These are phyloP conservation scores for Tricholoma sp. DNA, from an alignment of 768 basidiomycete genomes.

Conservation along the genomic window DNA sequence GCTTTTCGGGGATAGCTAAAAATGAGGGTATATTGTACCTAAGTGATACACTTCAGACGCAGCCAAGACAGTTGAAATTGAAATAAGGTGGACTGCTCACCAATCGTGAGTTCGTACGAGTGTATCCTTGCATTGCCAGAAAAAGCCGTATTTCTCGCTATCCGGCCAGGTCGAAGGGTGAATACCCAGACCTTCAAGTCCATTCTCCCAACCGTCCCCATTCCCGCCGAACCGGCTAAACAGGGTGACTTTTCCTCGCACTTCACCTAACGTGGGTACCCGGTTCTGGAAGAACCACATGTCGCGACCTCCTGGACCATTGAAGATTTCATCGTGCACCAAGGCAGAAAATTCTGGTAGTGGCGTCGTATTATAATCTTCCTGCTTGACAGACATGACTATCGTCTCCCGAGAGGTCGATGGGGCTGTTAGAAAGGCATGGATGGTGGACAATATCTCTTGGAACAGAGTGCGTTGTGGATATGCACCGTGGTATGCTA, in stretches of 20 bases:
- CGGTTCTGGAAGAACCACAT: constrained; percentile 85
- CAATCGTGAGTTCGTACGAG: constrained; percentile 81
- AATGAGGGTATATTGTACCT: constrained; percentile 84
- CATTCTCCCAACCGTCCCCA: constrained; percentile 63
- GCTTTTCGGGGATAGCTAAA: constrained; percentile 81
- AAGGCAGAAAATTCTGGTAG: constrained; percentile 51
- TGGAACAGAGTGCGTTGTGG: constrained; percentile 67
- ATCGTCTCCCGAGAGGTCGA: constrained; percentile 63
- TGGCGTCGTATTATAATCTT: constrained; percentile 53
- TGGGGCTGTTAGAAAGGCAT: constrained; percentile 58
- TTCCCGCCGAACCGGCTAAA: constrained; percentile 81
- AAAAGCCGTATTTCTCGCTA: constrained; percentile 64
- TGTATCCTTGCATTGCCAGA: constrained; percentile 70
- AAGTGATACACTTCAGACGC: not conserved
- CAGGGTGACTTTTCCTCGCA: constrained; percentile 78
- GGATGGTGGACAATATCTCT: constrained; percentile 55
- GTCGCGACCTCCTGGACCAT: constrained; percentile 45
- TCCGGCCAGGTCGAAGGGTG: constrained; percentile 87
- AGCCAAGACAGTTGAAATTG: not conserved
- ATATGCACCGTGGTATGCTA: constrained; percentile 76
- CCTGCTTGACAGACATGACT: constrained; percentile 87
- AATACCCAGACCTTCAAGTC: constrained; percentile 73
- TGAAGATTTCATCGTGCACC: constrained; percentile 60
- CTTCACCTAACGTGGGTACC: constrained; percentile 77
- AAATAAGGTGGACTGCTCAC: constrained; percentile 34